phyloP scores from a whole-genome alignment of 2,329 filamentous ascomycete genomes.

The Neofusicoccum umdonicola region DNA sequence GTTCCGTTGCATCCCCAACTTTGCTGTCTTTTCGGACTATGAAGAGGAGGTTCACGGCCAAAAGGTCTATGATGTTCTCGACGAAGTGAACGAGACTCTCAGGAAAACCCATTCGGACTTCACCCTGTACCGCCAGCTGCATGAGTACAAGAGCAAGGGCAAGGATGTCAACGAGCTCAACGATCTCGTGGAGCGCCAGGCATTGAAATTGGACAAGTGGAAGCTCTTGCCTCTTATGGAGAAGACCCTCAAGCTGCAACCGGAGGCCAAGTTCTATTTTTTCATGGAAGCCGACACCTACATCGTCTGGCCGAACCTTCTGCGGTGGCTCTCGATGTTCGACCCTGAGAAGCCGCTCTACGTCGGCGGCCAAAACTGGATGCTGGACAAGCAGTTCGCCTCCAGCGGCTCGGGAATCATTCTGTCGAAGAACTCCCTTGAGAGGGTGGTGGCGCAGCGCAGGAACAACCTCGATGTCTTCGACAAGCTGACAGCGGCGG shows the following conservation, averaged over 20 bases:
- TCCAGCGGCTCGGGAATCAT: slow-evolving; percentile 7
- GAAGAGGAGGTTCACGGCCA: slow-evolving; percentile 53
- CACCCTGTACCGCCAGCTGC: slow-evolving; percentile 51
- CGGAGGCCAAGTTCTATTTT: slow-evolving; percentile 15
- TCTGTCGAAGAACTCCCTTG: slow-evolving; percentile 1
- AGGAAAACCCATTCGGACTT: slow-evolving; percentile 49
- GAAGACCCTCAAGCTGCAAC: slow-evolving; percentile 39
- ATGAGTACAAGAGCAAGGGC: slow-evolving; percentile 44
- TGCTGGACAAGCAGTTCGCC: slow-evolving; percentile 9
- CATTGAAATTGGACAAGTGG: slow-evolving; percentile 53
- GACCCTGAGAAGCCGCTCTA: slow-evolving; percentile 12
- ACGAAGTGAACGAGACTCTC: slow-evolving; percentile 40
- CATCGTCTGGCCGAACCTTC: slow-evolving; percentile 13
- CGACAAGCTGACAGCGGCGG: slow-evolving; percentile 5
- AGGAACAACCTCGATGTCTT: slow-evolving; percentile 4
- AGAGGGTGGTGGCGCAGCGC: slow-evolving; percentile 5
- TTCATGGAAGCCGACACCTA: slow-evolving; percentile 18
- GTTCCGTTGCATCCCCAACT: slow-evolving; percentile 56
- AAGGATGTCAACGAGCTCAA: slow-evolving; percentile 34
- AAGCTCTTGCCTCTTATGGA: slow-evolving; percentile 58
- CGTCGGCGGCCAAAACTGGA: slow-evolving; percentile 15
- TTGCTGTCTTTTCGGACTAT: slow-evolving; percentile 58
- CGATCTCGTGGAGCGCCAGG: not conserved
- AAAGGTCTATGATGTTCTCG: slow-evolving; percentile 50
- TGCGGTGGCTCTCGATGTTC: slow-evolving; percentile 1